A percentile compares a stretch with the other conserved stretches of the same genome.
These are phyloP conservation scores for Amanita pseudoporphyria DNA, from an alignment of 768 basidiomycete species.

Conservation along the genomic window DNA sequence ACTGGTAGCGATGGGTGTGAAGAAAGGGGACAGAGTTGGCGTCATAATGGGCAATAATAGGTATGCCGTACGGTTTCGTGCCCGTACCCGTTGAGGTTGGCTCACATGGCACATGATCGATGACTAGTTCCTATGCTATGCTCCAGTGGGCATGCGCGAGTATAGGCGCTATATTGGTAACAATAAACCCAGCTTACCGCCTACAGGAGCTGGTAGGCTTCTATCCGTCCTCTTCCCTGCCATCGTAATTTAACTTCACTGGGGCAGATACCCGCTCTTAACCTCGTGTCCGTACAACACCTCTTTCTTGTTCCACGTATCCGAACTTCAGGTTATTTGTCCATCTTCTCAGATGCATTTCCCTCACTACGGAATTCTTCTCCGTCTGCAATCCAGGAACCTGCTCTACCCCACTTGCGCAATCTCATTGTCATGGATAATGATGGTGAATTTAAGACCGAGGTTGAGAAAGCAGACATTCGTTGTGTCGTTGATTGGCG, in stretches of 20 bases:
- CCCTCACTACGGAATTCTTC: conserved; percentile 40
- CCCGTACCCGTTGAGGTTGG: not conserved
- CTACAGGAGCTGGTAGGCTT: conserved; percentile 58
- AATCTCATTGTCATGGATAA: conserved; percentile 65
- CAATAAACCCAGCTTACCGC: conserved; percentile 76
- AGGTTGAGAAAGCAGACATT: conserved; percentile 32
- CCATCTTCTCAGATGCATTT: conserved; percentile 46
- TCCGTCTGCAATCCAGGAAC: conserved; percentile 49
- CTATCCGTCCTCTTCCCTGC: not conserved
- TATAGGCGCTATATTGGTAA: conserved; percentile 75
- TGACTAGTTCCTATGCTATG: conserved; percentile 62
- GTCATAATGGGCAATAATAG: conserved; percentile 84
- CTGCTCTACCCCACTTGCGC: conserved; percentile 48
- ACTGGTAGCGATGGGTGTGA: conserved; percentile 56
- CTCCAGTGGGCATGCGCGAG: conserved; percentile 84
- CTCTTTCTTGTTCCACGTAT: conserved; percentile 66
- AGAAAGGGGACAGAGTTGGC: conserved; percentile 68
- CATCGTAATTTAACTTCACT: not conserved
- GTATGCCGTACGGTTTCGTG: conserved; percentile 23
- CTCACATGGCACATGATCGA: no score
- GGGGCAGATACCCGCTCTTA: conserved; percentile 47
- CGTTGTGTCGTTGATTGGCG: conserved; percentile 58
- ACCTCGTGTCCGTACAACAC: conserved; percentile 56
- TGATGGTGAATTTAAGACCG: conserved; percentile 24
- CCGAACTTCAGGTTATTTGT: conserved; percentile 54